Evolutionary conservation across 2,329 filamentous ascomycete genomes (phyloP), one percentile per base, ranked within the genome.

Genomic region (Diaporthe aspalathi): DNA sequence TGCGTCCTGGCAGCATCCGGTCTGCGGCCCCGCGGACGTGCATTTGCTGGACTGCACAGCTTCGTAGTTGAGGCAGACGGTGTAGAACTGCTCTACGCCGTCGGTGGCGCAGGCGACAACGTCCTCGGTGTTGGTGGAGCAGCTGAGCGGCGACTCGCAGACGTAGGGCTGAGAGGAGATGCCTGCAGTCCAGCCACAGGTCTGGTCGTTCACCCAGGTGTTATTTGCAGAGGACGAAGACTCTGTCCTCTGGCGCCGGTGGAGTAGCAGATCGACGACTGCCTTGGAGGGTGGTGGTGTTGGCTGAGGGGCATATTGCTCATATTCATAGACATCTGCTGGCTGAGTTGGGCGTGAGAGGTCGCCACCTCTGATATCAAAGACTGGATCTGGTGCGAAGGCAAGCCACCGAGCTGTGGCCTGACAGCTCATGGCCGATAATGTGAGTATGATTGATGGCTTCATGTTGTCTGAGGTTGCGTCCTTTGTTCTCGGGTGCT

Each of bases 1-100:
- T 43, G 45, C 43, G 20, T 78, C 79, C 74, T 76, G 81, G 79
- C 82, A 84, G 74, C 82, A 83, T 16, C 81, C 82, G 0, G 81
- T 81, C 16, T 75, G 71, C 0, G 76, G 24, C 0, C 76, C 77
- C 16, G 77, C 67, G 17, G 72, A 76, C 0, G 57, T 67, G 70
- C 82, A 83, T 6, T 74, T 76, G 11, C 79, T 78, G 1, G 74
- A 71, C 57, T 76, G 49, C 40, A 72, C 76, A 5, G 81, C 82
- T 2, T 76, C 69, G 70, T 78, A 79, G 70, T 83, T 79, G 17
- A 83, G 70, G 56, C 82, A 84, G 5, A 76, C 76, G 3, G 78
- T 77, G 73, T 75, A 83, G 70, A 83, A 82, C 0, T 77, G 76
- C 8, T 74, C 74, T 5, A 74, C 70, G 0, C 78, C 78, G 2